Evolutionary conservation across 2,329 filamentous ascomycete genomes (phyloP).

Genomic region (Rhytidhysteron rufulum): DNA sequence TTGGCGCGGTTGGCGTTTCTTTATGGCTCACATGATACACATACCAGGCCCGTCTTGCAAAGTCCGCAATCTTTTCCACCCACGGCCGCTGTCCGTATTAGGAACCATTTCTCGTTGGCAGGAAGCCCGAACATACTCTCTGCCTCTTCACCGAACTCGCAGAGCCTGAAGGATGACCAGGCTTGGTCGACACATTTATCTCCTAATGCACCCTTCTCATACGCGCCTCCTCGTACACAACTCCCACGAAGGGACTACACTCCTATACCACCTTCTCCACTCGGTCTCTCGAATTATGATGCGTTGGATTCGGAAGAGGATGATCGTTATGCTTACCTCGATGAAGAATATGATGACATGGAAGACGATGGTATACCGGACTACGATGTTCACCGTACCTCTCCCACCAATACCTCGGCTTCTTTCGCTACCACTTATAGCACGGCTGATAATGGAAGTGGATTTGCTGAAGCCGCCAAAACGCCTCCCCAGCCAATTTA

Average conservation of each 20-base stretch:
- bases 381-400: neutral
- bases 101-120: slow-evolving; percentile 14
- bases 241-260: slow-evolving; percentile 21
- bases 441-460: slow-evolving; percentile 5
- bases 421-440: slow-evolving; percentile 6
- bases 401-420: slow-evolving; percentile 10
- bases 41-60: slow-evolving; percentile 21
- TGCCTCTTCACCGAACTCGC: neutral
- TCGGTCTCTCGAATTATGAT: slow-evolving; percentile 43
- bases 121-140: slow-evolving; percentile 7
- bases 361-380: neutral
- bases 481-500: slow-evolving; percentile 13
- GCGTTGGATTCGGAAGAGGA: slow-evolving; percentile 38
- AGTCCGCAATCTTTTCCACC: slow-evolving; percentile 13
- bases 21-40: slow-evolving; percentile 29
- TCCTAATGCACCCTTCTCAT: slow-evolving; percentile 30
- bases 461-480: slow-evolving; percentile 1
- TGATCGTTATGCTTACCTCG: slow-evolving; percentile 26
- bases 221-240: slow-evolving; percentile 15
- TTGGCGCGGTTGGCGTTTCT: slow-evolving; percentile 27
- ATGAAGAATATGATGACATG: slow-evolving; percentile 24
- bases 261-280: slow-evolving; percentile 34
- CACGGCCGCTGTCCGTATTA: slow-evolving; percentile 9
- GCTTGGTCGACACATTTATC: slow-evolving; percentile 14
- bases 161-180: slow-evolving; percentile 6